Evolutionary conservation across 306 rosid species (phyloP), one percentile per base, ranked within the genome.

Genomic region (Malus asiatica): DNA sequence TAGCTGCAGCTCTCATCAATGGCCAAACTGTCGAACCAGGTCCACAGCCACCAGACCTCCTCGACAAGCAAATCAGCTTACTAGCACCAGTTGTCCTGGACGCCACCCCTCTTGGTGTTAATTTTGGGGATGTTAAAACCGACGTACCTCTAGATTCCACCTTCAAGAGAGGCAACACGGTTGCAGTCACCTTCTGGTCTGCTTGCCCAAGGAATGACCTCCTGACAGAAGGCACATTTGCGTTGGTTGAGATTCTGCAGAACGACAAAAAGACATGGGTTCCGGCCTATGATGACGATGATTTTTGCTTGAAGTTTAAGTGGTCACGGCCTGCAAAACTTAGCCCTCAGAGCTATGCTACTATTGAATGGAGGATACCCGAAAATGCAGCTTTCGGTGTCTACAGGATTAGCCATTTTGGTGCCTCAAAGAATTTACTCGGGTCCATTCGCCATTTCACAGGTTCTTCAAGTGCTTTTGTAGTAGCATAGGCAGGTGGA

Each of bases 211-310:
- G 79, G 65, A 79, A 74, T 14, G 75, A 68, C 79, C 75, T 74
- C 64, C 68, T 79, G 75, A 68, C 79, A 14, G 83, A 68, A 60
- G 71, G 77, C 65, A 78, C 77, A 35, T 78, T 78, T 52, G 81
- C 81, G n/a, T 22, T 78, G 55, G 81, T 62, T 25, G 81, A 78
- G 77, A n/a, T 48, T 23, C 77, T 78, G 3, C 27, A 71, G 20
- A 29, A 61, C 32, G 29, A 62, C 40, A 22, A 27, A n/a, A 52
- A 48, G 66, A 78, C 67, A 48, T 78, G 81, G 81, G 22, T 63
- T 78, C 59, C 81, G 3, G 77, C 66, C 46, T 78, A 78, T 8
- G 83, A 79, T 46, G 83, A 79, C 6, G 83, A 79, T 18, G 79
- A 74, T 14, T 79, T 73, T 72, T 58, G 58, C 78, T 60, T 79